Conservation (phyloP, 2,329 filamentous ascomycete species). For the Ascochyta rabiei region DNA sequence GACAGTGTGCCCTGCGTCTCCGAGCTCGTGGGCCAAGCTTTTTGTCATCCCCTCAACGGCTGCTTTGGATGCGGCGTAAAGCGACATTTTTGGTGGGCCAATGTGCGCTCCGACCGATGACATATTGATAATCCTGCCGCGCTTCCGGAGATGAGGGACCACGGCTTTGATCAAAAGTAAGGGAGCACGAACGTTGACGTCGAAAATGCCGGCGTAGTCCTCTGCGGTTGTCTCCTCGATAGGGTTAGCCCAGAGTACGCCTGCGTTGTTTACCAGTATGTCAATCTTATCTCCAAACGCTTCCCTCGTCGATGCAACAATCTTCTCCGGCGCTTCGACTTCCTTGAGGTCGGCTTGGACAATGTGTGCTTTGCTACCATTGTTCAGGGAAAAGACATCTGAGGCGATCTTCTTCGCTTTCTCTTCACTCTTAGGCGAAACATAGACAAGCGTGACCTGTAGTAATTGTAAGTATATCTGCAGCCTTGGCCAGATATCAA, state of each 20-base stretch:
- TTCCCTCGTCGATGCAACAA: constrained; percentile 44
- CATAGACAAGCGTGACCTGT: constrained; percentile 54
- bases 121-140: constrained; percentile 65
- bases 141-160: constrained; percentile 56
- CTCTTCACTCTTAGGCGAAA: constrained; percentile 47
- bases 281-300: constrained; percentile 51
- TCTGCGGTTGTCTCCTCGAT: constrained; percentile 49
- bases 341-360: constrained; percentile 51
- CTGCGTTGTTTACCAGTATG: constrained; percentile 54
- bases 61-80: constrained; percentile 65
- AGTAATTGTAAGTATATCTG: constrained; percentile 5
- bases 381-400: constrained; percentile 44
- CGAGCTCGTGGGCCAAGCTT: constrained; percentile 65
- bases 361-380: constrained; percentile 45
- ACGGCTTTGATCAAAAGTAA: constrained; percentile 62
- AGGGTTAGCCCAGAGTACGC: constrained; percentile 33
- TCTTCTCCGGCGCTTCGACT: constrained; percentile 42
- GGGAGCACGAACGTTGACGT: constrained; percentile 63
- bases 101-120: constrained; percentile 59
- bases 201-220: constrained; percentile 61
- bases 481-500: not conserved
- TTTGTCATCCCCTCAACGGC: constrained; percentile 66
- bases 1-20: constrained; percentile 62
- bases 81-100: constrained; percentile 54
- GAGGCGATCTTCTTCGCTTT: constrained; percentile 42